Evolutionary conservation across 2,329 filamentous ascomycete genomes (phyloP), one percentile per base, ranked within the genome.

Genomic region (Phyllosticta citribraziliensis): DNA sequence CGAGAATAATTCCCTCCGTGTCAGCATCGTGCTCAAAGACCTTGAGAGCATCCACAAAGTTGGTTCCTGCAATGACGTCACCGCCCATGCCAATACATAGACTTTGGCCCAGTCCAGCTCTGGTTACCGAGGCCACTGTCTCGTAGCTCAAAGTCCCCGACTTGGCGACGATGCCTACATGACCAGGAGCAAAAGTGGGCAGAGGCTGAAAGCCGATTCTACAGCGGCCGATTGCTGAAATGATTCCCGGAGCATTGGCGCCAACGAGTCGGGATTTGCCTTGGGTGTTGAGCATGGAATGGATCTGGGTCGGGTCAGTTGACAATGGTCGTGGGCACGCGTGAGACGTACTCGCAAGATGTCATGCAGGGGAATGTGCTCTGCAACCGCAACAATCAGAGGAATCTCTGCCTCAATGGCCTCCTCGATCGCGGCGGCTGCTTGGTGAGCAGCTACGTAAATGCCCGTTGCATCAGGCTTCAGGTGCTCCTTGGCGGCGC

Each of bases 121-220:
- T 79, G 6, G 87, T 89, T 24, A 89, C 85, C 1, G 87, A 86
- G 0, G 86, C 88, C 0, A 91, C 88, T 1, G 88, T 84, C 71
- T 93, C 89, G 67, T 92, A 93, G 64, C 87, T 90, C 51, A 93
- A 75, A 0, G 89, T 93, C 0, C 88, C 89, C 0, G 87, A 91
- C 70, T 90, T 91, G n/a, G 88, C 87, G 2, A 89, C 83, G 60
- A 93, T 88, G 2, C 88, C 88, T 22, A 93, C 78, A 61, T 83
- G 81, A 0, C 88, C 89, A 0, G 84, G 81, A 62, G 79, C 76
- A 68, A 91, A 92, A 62, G 85, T 89, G 0, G 86, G 82, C 12
- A 92, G 76, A 5, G 89, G 89, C 70, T 91, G 88, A 69, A 92
- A 91, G 0, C 89, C 88, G 69, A 88, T 85, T 53, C 85, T 79